Evolutionary conservation across 1,139 yeast genomes (phyloP), one percentile per base, ranked within the genome.

Genomic region (Groenewaldozyma auringiensis): DNA sequence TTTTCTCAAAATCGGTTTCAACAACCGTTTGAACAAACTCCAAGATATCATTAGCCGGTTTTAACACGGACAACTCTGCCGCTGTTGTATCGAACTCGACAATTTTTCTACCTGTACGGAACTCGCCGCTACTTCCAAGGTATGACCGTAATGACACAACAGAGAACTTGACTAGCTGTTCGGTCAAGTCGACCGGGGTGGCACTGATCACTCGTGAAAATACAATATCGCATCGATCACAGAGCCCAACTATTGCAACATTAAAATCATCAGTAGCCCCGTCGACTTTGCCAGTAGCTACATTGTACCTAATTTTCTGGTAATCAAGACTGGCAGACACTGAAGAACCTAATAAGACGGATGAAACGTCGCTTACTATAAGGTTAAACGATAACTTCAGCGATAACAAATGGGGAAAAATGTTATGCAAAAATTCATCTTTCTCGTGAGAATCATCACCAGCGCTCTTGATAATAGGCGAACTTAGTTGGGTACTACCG

Each of bases 401-500:
- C 4, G 38, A 40, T 6, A 31, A 22, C 37, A 40, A 40, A 34
- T 16, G 37, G n/a, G 29, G 42, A 17, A 44, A 43, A 4, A 35
- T 16, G 22, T 21, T 13, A 25, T 25, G 29, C 29, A 25, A 11
- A 11, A 25, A 8, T 25, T 25, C 29, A 8, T 6, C 11, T 11
- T 25, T 11, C 8, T 16, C 36, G 8, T 6, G 13, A 32, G 18
- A 16, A 32, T 9, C 13, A 11, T 32, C 36, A 32, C 18, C 18
- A 13, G 11, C 31, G 31, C 11, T 8, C 11, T 8, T 25, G 11
- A 25, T 8, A 25, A 25, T 25, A 8, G 36, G 36, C 17, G 13
- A 9, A 32, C 17, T 14, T 6, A 6, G 16, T 11, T 8, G 17
- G 6, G 14, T 8, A 14, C 20, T 20, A 9, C 25, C 25, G 16